Base-by-base conservation (phyloP, 2,329 filamentous ascomycete genomes). In the Penicillium sp. region DNA sequence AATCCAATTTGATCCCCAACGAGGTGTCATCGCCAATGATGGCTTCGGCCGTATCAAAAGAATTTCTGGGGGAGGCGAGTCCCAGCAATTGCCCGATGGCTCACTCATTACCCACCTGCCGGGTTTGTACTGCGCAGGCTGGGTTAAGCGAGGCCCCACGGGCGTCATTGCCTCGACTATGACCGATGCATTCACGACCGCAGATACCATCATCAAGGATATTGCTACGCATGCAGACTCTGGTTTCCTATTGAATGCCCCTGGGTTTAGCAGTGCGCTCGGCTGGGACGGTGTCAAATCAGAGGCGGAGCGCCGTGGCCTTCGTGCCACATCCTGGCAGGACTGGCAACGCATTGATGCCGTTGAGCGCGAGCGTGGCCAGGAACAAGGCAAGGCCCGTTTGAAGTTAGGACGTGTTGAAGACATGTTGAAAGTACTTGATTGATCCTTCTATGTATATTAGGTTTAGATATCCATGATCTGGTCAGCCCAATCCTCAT, bases 131-230 rank as follows among this genome's bases (percentile, higher is more conserved):
- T 94, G 88, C 49, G 85, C 90, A 11, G 92, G 92, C 0, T 98
- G 92, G 92, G 88, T 95, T 7, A 96, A 96, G 68, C 78, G 84
- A 23, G 92, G 92, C 0, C 90, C 92, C 0, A 95, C 88, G 0
- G 92, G 92, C 2, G 89, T 96, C 3, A 98, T 98, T 60, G 90
- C 90, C 1, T 88, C 83, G 18, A 98, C 92, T 0, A 94, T 98
- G 87, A 79, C 84, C 42, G 92, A 98, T 61, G 90, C 92, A 0
- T 98, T 96, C 55, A 75, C 77, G 6, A 95, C 88, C 0, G 92
- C 81, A 1, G 89, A 95, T 58, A 79, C 83, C 2, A 84, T 98
- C 45, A 77, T 77, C 0, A 68, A 76, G n/a, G 92, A 98, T 57
- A 90, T 87, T 83, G 56, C 68, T 33, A 56, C 44, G 6, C 42